Evolutionary conservation across 257 asterid genomes (phyloP), one percentile per base, ranked within the genome.

Genomic region (Marsdenia floribunda): DNA sequence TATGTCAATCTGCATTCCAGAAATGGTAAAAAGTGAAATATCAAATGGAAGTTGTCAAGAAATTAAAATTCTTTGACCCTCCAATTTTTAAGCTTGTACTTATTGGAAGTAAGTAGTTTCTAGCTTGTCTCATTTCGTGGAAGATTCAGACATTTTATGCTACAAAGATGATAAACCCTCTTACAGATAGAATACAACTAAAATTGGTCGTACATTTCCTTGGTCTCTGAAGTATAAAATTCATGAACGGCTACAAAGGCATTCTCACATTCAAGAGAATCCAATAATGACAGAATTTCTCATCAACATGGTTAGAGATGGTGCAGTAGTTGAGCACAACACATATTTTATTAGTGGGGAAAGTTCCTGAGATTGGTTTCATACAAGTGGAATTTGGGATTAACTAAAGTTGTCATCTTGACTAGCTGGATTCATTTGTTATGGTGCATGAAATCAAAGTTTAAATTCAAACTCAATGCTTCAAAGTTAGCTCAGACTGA

Each of bases 241-340:
- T 5, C 38, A 60, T 3, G 40, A 60, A 26, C 26, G 10, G 40
- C 46, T 40, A 40, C 46, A 40, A 40, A 4, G 46, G 8, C 73
- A 68, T 46, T 68, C 44, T 68, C 73, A 24, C 24, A 49, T 22
- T 24, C 1, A 69, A 69, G 55, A 52, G 73, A 69, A 47, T 46
- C 59, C 58, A 24, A 46, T 16, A 69, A 5, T 69, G 60, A 68
- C 26, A 26, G 8, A 52, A 70, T 49, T 16, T 29, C 40, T 49
- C 26, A 15, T 29, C 26, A 26, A 19, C 58, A 70, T 70, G 60
- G 3, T 49, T 24, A 26, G 73, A 26, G 40, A 15, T 70, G 22
- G 19, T 9, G 42, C 22, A 24, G 21, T 8, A 22, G 57, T 22
- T 44, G 35, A 10, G 49, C 24, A 67, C 14, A 68, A 19, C 37